phyloP scores from a whole-genome alignment of 805 yeast species.

The Saturnispora quitensis region DNA sequence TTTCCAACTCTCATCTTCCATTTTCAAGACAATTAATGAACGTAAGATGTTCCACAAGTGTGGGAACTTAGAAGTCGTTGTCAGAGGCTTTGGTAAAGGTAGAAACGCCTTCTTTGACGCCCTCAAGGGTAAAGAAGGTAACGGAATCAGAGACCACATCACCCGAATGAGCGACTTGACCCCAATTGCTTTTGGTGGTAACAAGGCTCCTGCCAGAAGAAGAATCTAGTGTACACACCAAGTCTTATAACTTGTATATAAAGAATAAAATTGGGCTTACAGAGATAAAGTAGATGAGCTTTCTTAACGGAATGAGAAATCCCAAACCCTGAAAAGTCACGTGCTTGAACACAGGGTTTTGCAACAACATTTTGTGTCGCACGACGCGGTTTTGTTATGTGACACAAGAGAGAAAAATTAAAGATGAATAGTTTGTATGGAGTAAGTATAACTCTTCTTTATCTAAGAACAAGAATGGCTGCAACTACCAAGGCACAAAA shows the following conservation, averaged over 20 bases:
- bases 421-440: neutral
- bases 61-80: slow-evolving; percentile 63
- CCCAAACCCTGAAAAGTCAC: slow-evolving; percentile 5
- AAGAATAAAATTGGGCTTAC: neutral
- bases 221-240: slow-evolving; percentile 33
- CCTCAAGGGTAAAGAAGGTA: slow-evolving; percentile 83
- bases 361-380: slow-evolving; percentile 10
- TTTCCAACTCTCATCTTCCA: slow-evolving; percentile 68
- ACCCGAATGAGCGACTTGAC: slow-evolving; percentile 72
- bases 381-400: slow-evolving; percentile 4
- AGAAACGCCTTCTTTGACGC: slow-evolving; percentile 81
- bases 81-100: slow-evolving; percentile 82
- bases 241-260: slow-evolving; percentile 1
- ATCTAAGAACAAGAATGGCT: slow-evolving; percentile 6
- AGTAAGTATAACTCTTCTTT: slow-evolving; percentile 1
- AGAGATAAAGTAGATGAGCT: neutral
- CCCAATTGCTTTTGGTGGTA: slow-evolving; percentile 86
- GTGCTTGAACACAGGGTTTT: slow-evolving; percentile 12
- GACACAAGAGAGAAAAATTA: neutral
- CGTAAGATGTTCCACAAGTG: slow-evolving; percentile 24
- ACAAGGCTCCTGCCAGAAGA: slow-evolving; percentile 72
- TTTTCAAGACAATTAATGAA: slow-evolving; percentile 65
- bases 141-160: slow-evolving; percentile 52
- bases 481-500: slow-evolving; percentile 77
- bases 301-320: neutral